Evolutionary conservation across 495 filamentous ascomycete genomes (phyloP), one percentile per base, ranked within the genome.

Genomic region (Trichoderma orchidacearum): DNA sequence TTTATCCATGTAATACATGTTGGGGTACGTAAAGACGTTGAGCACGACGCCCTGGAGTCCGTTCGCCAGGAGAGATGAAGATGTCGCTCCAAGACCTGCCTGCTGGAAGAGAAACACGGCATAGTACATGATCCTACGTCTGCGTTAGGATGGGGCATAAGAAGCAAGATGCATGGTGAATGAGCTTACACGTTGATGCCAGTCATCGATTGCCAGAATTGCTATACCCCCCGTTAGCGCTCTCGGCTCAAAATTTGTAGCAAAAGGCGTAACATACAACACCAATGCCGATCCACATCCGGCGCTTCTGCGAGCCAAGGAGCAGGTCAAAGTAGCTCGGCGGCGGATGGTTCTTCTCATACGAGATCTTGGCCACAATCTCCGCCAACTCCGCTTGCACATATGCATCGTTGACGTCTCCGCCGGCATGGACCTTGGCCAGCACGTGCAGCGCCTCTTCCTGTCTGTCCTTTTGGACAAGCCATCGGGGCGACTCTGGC

Each of bases 401-500:
- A 59, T 80, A 80, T 12, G 83, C 75, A 59, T 84, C 72, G 57
- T 82, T 79, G 7, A 76, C 60, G 51, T 85, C 73, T 1, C 82
- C 79, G 6, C 72, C 66, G 6, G 83, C 83, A 63, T 90, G 87
- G 7, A 91, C 76, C 30, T 70, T 63, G 27, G 83, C 85, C 7
- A 89, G 77, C 9, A 83, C 78, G 28, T 71, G 60, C 45, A 85
- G 73, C 12, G 80, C 78, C 58, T 93, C 86, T 27, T 90, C 86
- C 75, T 86, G 86, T 13, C 85, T 77, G 60, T 85, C 84, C 63
- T 85, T 82, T 45, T 74, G 75, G 0, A 85, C 85, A 1, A 90
- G 72, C 87, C 87, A 92, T 38, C 87, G 77, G 0, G 87, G 87
- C 21, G 81, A 85, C 62, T 81, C 76, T 4, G 87, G 87, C 60